Base-by-base conservation (phyloP, 306 rosid genomes). In the Corylus heterophylla region DNA sequence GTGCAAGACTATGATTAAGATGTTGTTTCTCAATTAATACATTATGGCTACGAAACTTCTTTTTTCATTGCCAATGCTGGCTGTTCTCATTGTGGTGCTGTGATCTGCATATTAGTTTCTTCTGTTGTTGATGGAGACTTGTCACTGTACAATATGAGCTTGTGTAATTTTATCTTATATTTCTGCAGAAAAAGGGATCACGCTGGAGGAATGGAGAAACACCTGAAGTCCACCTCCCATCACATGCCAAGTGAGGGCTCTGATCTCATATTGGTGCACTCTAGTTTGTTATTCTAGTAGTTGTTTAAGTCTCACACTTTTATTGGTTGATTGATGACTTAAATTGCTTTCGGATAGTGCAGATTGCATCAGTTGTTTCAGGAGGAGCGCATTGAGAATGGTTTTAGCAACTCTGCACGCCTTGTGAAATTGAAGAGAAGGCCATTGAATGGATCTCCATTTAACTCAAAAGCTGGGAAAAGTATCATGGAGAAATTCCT, bases 341-440 rank as follows among this genome's bases (percentile, higher is more conserved):
- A 76, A 78, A 71, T 68, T 69, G 37, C 66, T 74, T 85, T 76
- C 75, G 35, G 76, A 72, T 76, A 7, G 75, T 83, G 81, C 93
- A 96, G 99, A 82, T 80, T 96, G 63, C 97, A 96, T 79, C 92
- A 96, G 75, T 86, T 96, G 84, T 84, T 96, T 76, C 86, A 90
- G 84, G 93, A 89, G 87, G 99, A 96, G 86, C 90, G 90, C 48
- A 66, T 88, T 85, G 94, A 88, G 87, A 92, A 89, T 87, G 87
- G 89, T 87, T 85, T 64, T 74, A 81, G 79, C 79, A 90, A 96
- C 80, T 89, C 99, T 79, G 91, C 92, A 67, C 89, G 89, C 66
- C 89, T 85, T 64, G 93, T 93, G 83, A 93, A 92, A 77, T 82
- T 96, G 87, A 96, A 80, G 89, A 90, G 76, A 82, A 90, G 90